phyloP scores from a whole-genome alignment of 2,329 filamentous ascomycete genomes.

The Gnomoniopsis smithogilvyi region DNA sequence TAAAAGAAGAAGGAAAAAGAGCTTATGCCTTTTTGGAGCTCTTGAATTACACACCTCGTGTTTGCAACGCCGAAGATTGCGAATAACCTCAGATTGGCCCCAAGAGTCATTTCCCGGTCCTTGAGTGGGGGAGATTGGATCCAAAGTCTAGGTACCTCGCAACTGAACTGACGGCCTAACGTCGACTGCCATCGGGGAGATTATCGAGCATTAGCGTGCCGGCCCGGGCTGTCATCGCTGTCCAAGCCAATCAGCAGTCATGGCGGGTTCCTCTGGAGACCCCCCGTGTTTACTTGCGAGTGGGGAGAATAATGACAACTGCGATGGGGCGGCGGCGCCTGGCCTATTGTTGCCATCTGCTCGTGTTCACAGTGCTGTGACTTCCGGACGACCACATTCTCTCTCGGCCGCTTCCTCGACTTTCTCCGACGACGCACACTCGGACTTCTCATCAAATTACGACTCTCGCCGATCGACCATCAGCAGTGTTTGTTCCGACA shows the following conservation, averaged over 20 bases:
- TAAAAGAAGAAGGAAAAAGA: no score
- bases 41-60: neutral
- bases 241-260: neutral
- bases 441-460: conserved; percentile 23
- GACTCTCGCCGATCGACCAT: conserved; percentile 28
- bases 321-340: neutral
- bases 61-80: neutral
- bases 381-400: neutral
- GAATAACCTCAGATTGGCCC: neutral
- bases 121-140: no score
- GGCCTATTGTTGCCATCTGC: neutral
- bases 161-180: no score
- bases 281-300: neutral
- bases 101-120: no score
- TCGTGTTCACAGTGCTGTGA: neutral
- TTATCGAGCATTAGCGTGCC: neutral
- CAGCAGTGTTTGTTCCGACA: conserved; percentile 26
- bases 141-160: no score
- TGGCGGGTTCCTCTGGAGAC: neutral
- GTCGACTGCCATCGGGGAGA: neutral
- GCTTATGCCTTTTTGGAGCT: no score
- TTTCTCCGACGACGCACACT: conserved; percentile 23
- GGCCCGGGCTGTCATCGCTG: neutral
- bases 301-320: neutral
- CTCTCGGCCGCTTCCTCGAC: conserved; percentile 23